Evolutionary conservation across 306 rosid species (phyloP).

Genomic region (Mucuna pruriens): DNA sequence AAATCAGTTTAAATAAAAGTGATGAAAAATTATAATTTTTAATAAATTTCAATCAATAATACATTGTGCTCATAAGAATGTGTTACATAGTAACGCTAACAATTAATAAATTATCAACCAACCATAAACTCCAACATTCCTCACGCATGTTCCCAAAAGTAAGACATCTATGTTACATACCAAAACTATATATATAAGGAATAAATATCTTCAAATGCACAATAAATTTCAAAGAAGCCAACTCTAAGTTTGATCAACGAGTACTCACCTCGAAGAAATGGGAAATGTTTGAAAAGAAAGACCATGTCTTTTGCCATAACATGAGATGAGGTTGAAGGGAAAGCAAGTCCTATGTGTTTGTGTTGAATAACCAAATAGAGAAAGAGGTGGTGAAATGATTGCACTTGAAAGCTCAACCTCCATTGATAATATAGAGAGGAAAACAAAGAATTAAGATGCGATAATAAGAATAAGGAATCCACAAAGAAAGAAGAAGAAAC

Average conservation of each 20-base stretch:
- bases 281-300: constrained; percentile 41
- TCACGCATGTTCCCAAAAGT: background rate
- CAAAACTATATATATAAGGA: background rate
- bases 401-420: constrained; percentile 52
- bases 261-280: constrained; percentile 48
- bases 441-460: background rate
- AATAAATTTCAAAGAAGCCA: background rate
- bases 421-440: constrained; percentile 39
- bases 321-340: constrained; percentile 26
- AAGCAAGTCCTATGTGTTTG: constrained; percentile 5
- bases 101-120: background rate
- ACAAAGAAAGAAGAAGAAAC: background rate
- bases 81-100: too few species aligned
- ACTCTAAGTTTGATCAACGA: background rate
- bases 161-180: background rate
- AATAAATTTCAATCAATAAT: too few species aligned
- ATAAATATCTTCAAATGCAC: background rate
- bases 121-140: background rate
- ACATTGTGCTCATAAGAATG: too few species aligned
- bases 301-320: constrained; percentile 7
- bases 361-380: constrained; percentile 20
- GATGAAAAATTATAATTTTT: too few species aligned
- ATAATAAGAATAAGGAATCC: background rate
- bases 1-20: too few species aligned
- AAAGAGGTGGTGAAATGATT: constrained; percentile 19